Evolutionary conservation across 2,329 filamentous ascomycete species (phyloP), one percentile per base, ranked within the genome.

Genomic region (Xylaria sp.): DNA sequence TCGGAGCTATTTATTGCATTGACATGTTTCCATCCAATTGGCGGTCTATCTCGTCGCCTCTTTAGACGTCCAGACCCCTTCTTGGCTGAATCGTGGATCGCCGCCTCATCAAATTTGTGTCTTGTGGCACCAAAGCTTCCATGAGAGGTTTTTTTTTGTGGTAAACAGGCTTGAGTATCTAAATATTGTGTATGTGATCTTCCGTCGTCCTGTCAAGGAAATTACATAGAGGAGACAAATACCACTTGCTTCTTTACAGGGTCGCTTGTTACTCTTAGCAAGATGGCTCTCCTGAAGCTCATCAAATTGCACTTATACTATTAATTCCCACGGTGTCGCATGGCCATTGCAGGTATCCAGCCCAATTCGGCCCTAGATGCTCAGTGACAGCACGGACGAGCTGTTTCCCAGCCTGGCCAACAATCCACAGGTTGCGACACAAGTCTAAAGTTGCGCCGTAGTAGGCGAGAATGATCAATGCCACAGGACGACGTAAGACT

Each of bases 361-460:
- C 50, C 63, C 59, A 67, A 8, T 28, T n/a, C 4, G 58, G 8
- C 12, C 43, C 53, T 21, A 67, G 56, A 21, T 40, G 49, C 11
- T 2, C 12, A 11, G 28, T 45, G 46, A 63, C 47, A 7, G 60
- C 58, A 37, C 46, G 35, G 8, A 65, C 63, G 12, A 65, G 37
- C 9, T 38, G 37, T 52, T 53, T 57, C 42, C 62, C 65, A 23
- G 38, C 31, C 7, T 38, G 40, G 6, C 62, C 59, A 37, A 65
- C 56, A 17, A 67, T 54, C 65, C 59, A 67, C 17, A 62, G n/a
- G 3, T 57, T 56, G 23, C 59, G 52, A 25, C 42, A 63, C 9
- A 46, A 12, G 21, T 61, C 28, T 2, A 65, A 37, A 12, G 43
- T 52, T 1, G 21, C 47, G 19, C 62, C 62, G 21, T 65, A 67